Evolutionary conservation across 306 rosid genomes (phyloP).

Genomic region (Casuarina glauca): DNA sequence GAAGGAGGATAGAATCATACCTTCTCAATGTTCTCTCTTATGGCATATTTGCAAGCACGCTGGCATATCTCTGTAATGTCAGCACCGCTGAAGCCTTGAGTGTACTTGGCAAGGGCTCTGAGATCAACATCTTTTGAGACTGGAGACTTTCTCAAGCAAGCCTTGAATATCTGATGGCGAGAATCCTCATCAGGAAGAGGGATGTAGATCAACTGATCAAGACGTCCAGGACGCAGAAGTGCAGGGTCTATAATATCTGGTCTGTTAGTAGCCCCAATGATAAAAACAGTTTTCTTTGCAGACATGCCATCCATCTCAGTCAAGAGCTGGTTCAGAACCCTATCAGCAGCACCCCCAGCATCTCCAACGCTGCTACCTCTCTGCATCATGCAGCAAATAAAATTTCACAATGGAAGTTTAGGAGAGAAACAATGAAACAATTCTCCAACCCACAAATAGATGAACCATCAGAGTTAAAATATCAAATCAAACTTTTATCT

Average conservation of each 20-base stretch:
- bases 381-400: slow-evolving; percentile 42
- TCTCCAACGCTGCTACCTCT: slow-evolving; percentile 97
- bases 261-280: slow-evolving; percentile 95
- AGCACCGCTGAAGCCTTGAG: slow-evolving; percentile 97
- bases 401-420: neutral
- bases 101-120: slow-evolving; percentile 94
- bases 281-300: slow-evolving; percentile 94
- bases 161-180: slow-evolving; percentile 77
- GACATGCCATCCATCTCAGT: slow-evolving; percentile 99
- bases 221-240: slow-evolving; percentile 96
- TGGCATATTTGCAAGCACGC: slow-evolving; percentile 96
- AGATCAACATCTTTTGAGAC: slow-evolving; percentile 86
- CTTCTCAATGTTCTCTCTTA: slow-evolving; percentile 95
- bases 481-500: neutral
- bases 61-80: slow-evolving; percentile 97
- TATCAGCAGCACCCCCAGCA: slow-evolving; percentile 99
- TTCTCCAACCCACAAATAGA: neutral
- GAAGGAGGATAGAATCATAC: slow-evolving; percentile 36
- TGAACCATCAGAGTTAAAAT: neutral
- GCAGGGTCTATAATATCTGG: slow-evolving; percentile 98
- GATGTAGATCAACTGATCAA: slow-evolving; percentile 92
- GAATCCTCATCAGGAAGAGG: slow-evolving; percentile 99
- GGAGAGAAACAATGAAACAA: neutral
- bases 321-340: slow-evolving; percentile 93
- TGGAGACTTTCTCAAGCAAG: slow-evolving; percentile 94